Conservation (phyloP, 2,329 filamentous ascomycete species). For the Colletotrichum kahawae region DNA sequence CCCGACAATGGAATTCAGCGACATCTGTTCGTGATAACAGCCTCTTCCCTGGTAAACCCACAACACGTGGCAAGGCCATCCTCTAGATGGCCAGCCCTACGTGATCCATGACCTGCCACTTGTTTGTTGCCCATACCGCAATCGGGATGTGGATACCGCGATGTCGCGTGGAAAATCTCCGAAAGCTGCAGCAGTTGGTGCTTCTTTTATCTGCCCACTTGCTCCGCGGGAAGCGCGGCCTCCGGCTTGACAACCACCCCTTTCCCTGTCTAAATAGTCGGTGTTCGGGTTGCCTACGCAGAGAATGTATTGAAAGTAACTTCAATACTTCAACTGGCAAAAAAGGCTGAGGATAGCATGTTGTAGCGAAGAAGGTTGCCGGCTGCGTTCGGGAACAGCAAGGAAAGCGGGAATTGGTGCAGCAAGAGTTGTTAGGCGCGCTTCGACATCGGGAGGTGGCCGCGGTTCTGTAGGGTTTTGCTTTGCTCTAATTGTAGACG, state of each 20-base stretch:
- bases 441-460: not conserved
- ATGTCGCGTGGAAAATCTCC: not conserved
- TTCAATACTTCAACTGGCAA: not conserved
- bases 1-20: not conserved
- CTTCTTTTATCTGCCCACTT: not conserved
- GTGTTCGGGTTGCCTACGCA: not conserved
- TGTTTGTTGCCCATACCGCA: not conserved
- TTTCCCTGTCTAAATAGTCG: not conserved
- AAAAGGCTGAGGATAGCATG: not conserved
- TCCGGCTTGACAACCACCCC: not conserved
- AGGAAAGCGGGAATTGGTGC: not conserved
- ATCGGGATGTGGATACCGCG: not conserved
- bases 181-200: not conserved
- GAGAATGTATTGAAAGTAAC: not conserved
- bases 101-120: not conserved
- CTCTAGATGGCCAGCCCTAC: not conserved
- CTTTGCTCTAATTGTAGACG: not conserved
- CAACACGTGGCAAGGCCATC: not conserved
- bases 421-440: not conserved
- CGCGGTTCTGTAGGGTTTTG: not conserved
- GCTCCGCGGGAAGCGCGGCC: not conserved
- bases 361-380: not conserved
- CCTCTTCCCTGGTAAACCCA: not conserved
- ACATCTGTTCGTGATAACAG: not conserved
- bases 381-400: not conserved